These are phyloP conservation scores for Phytophthora ramorum DNA, from an alignment of 352 stramenopile genomes.

Conservation along the genomic window DNA sequence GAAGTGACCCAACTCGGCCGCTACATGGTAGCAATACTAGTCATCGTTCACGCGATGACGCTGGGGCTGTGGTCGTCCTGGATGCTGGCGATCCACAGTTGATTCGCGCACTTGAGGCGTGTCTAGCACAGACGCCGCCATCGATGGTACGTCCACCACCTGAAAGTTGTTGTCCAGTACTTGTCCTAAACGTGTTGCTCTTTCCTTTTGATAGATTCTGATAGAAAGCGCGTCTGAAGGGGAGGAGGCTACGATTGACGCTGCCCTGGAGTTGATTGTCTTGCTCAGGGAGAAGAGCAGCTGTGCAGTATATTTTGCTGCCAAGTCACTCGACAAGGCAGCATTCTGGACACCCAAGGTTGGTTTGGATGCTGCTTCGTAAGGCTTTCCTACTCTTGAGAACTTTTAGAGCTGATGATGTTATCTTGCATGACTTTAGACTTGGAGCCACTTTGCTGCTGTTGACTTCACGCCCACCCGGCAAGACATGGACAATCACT, in stretches of 20 bases:
- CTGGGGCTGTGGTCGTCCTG: conserved; percentile 30
- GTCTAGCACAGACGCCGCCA: conserved; percentile 39
- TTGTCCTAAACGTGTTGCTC: conserved; percentile 12
- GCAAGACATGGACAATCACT: conserved; percentile 46
- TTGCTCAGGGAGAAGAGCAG: conserved; percentile 50
- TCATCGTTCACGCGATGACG: conserved; percentile 23
- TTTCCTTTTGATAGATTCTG: conserved; percentile 40
- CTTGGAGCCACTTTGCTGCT: conserved; percentile 56
- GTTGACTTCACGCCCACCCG: conserved; percentile 51
- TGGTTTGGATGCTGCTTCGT: not conserved
- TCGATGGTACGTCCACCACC: conserved; percentile 24
- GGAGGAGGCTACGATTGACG: conserved; percentile 44
- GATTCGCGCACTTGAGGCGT: conserved; percentile 49
- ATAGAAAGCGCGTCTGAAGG: conserved; percentile 57
- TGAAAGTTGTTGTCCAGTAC: not conserved
- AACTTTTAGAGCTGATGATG: not conserved
- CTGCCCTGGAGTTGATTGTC: conserved; percentile 45
- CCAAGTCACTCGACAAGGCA: conserved; percentile 41
- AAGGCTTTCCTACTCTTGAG: not conserved
- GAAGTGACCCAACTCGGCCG: not conserved
- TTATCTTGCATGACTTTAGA: conserved; percentile 26
- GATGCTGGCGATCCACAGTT: conserved; percentile 56
- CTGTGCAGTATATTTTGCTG: conserved; percentile 52
- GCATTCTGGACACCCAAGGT: conserved; percentile 60
- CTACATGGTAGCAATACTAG: conserved; percentile 5